A percentile compares a stretch with the other conserved stretches of the same genome.
Conservation (phyloP, 306 rosid species). For the Ochetophila trinervis region DNA sequence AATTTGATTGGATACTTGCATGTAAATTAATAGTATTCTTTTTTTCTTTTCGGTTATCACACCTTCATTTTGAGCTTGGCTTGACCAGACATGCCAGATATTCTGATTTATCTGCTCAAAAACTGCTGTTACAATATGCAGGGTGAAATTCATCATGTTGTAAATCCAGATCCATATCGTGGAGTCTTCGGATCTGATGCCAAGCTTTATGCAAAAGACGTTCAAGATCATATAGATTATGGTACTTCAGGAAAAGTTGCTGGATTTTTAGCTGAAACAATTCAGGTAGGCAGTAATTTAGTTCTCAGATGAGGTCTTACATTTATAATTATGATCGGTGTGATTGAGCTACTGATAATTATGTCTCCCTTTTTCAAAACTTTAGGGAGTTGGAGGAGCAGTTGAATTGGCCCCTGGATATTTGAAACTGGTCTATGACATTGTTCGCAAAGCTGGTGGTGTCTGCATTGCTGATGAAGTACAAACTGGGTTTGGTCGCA, state of each 20-base stretch:
- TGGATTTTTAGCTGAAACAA: conserved; percentile 87
- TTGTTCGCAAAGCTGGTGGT: conserved; percentile 83
- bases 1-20: not conserved
- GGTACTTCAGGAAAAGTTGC: conserved; percentile 83
- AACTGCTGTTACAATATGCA: conserved; percentile 29
- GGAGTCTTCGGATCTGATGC: conserved; percentile 79
- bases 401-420: conserved; percentile 88
- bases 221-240: conserved; percentile 77
- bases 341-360: not conserved
- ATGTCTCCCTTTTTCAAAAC: conserved; percentile 12
- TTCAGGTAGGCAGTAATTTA: conserved; percentile 49
- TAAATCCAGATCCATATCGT: conserved; percentile 85
- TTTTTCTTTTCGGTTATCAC: not conserved
- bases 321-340: not conserved
- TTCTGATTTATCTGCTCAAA: no score
- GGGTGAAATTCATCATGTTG: conserved; percentile 85
- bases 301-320: conserved; percentile 6
- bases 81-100: no score
- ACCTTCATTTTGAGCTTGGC: not conserved
- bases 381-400: conserved; percentile 89
- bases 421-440: conserved; percentile 76
- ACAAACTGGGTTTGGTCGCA: conserved; percentile 96
- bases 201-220: conserved; percentile 58
- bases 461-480: conserved; percentile 97
- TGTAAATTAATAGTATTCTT: not conserved